Conservation (phyloP, 208 protist genomes). For the Crithidia mellificae region DNA sequence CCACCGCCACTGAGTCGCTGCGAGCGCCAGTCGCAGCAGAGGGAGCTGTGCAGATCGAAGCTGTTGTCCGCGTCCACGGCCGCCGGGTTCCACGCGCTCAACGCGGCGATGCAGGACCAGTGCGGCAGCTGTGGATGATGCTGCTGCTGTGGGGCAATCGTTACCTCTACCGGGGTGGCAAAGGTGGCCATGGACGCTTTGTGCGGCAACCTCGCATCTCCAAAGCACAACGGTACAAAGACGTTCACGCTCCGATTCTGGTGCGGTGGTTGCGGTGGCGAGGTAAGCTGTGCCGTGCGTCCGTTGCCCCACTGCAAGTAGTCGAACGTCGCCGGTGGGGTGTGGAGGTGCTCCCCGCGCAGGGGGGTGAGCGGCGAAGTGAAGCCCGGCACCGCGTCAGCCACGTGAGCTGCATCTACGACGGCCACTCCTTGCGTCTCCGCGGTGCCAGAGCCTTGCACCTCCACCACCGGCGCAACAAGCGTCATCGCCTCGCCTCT, state of each 20-base stretch:
- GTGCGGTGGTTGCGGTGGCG: slow-evolving; percentile 7
- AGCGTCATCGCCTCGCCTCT: too few relatives aligned
- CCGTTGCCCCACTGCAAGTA: not conserved
- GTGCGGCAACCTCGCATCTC: not conserved
- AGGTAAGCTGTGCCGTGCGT: not conserved
- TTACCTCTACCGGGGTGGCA: not conserved
- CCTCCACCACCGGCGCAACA: too few relatives aligned
- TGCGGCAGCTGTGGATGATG: not conserved
- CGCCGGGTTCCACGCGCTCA: slow-evolving; percentile 7
- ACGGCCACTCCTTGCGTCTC: too few relatives aligned
- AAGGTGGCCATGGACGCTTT: slow-evolving; percentile 4
- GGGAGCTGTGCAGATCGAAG: slow-evolving; percentile 20
- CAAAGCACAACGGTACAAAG: slow-evolving; percentile 23
- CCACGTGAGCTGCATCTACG: not conserved
- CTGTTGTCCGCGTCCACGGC: slow-evolving; percentile 4
- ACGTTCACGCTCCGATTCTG: slow-evolving; percentile 1
- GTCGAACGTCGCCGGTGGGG: not conserved
- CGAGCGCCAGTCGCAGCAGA: slow-evolving; percentile 10
- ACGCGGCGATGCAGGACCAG: not conserved
- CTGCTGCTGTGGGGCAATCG: not conserved
- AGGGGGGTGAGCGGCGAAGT: not conserved
- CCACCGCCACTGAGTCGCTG: slow-evolving; percentile 15
- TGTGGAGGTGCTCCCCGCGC: not conserved
- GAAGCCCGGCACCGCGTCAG: not conserved
- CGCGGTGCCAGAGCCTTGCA: too few relatives aligned